phyloP scores from a whole-genome alignment of 2,329 filamentous ascomycete genomes.

The Alternaria alternata region DNA sequence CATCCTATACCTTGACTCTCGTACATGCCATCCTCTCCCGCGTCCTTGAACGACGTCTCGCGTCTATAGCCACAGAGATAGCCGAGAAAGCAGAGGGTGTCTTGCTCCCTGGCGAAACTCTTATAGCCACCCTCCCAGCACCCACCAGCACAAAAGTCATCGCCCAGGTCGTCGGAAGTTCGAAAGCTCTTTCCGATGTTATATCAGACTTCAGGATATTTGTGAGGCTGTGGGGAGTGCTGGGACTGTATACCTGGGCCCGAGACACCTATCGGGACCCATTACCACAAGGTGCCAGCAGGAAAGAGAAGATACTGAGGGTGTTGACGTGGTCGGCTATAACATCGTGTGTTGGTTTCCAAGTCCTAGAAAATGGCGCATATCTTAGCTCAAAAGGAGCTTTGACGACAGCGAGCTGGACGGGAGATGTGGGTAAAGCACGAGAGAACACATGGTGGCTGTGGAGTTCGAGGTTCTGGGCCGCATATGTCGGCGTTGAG shows the following conservation, averaged over 20 bases:
- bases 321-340: constrained; percentile 73
- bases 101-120: constrained; percentile 53
- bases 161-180: constrained; percentile 40
- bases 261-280: constrained; percentile 51
- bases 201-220: constrained; percentile 77
- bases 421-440: constrained; percentile 53
- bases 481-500: constrained; percentile 78
- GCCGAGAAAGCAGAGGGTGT: constrained; percentile 49
- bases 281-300: constrained; percentile 28
- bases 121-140: constrained; percentile 50
- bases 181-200: constrained; percentile 65
- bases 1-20: constrained; percentile 55
- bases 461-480: constrained; percentile 84
- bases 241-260: constrained; percentile 76
- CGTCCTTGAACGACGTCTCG: constrained; percentile 48
- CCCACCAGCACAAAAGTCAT: constrained; percentile 45
- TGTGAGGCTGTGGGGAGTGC: constrained; percentile 76
- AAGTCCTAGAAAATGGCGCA: constrained; percentile 82
- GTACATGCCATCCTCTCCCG: constrained; percentile 51
- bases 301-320: constrained; percentile 39
- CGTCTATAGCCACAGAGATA: constrained; percentile 47
- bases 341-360: constrained; percentile 71
- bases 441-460: constrained; percentile 69
- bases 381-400: constrained; percentile 79
- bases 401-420: constrained; percentile 59